These are phyloP conservation scores for Tricholoma bakamatsutake DNA, from an alignment of 768 basidiomycete species.

Conservation along the genomic window DNA sequence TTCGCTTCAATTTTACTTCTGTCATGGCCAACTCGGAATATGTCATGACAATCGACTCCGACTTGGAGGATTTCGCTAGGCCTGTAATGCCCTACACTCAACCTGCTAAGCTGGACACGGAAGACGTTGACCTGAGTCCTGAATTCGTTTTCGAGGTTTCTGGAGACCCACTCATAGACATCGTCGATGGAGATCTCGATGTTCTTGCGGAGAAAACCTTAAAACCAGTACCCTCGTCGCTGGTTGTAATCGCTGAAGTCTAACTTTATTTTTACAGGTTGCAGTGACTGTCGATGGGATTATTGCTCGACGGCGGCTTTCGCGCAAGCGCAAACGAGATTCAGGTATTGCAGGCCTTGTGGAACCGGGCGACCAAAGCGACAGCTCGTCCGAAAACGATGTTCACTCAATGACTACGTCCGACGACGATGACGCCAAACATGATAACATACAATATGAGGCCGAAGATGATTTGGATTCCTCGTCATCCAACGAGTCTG, in stretches of 20 bases:
- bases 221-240: slow-evolving; percentile 46
- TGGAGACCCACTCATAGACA: slow-evolving; percentile 62
- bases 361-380: slow-evolving; percentile 18
- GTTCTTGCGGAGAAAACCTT: slow-evolving; percentile 59
- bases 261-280: slow-evolving; percentile 33
- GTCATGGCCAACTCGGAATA: slow-evolving; percentile 48
- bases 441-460: slow-evolving; percentile 5
- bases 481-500: slow-evolving; percentile 32
- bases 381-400: slow-evolving; percentile 28
- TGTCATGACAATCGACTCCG: slow-evolving; percentile 82
- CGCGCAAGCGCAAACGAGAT: slow-evolving; percentile 58
- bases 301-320: slow-evolving; percentile 64
- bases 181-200: slow-evolving; percentile 36
- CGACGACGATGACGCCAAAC: slow-evolving; percentile 30
- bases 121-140: slow-evolving; percentile 66
- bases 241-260: slow-evolving; percentile 5
- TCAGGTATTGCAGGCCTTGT: slow-evolving; percentile 23
- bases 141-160: slow-evolving; percentile 78
- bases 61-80: slow-evolving; percentile 47
- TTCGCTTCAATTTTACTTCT: not conserved
- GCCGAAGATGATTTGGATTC: slow-evolving; percentile 22
- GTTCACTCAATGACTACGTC: slow-evolving; percentile 21
- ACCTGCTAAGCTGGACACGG: slow-evolving; percentile 27
- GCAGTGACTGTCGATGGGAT: slow-evolving; percentile 92
- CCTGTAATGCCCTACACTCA: slow-evolving; percentile 16